These are phyloP conservation scores for Silene latifolia DNA, from an alignment of 148 eudicot species.

Conservation along the genomic window DNA sequence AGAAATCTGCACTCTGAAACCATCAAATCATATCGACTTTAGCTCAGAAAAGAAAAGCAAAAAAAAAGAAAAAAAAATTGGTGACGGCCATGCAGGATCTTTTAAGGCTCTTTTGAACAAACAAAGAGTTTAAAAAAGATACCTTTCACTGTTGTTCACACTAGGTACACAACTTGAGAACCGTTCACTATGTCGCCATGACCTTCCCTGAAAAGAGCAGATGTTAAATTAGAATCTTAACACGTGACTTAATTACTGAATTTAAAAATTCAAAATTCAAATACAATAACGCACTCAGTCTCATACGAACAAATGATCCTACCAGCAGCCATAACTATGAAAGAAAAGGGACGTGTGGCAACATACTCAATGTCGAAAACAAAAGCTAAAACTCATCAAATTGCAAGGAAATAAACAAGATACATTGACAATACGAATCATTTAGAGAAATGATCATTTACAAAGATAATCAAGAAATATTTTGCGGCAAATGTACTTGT, in stretches of 20 bases:
- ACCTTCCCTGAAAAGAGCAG: constrained; percentile 51
- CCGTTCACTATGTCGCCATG: constrained; percentile 42
- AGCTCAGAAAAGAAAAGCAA: constrained; percentile 6
- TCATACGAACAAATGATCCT: too few species aligned
- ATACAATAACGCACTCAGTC: too few species aligned
- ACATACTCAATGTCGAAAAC: background rate
- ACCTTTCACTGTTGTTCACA: constrained; percentile 58
- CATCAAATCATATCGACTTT: constrained; percentile 10
- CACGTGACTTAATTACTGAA: background rate
- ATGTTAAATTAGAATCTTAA: constrained; percentile 1
- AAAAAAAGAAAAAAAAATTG: background rate
- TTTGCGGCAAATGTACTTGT: background rate
- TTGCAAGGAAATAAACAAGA: background rate
- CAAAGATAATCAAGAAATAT: background rate
- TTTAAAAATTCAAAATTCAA: too few species aligned
- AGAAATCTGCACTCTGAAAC: constrained; percentile 52
- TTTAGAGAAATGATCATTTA: background rate
- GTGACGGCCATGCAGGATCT: too few species aligned
- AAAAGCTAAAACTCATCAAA: background rate
- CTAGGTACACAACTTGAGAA: constrained; percentile 37
- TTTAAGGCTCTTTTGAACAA: background rate
- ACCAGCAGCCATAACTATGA: too few species aligned
- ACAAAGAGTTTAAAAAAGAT: constrained; percentile 10
- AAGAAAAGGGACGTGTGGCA: too few species aligned
- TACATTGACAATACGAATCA: background rate